phyloP scores from a whole-genome alignment of 306 rosid genomes.

The Ormosia emarginata region DNA sequence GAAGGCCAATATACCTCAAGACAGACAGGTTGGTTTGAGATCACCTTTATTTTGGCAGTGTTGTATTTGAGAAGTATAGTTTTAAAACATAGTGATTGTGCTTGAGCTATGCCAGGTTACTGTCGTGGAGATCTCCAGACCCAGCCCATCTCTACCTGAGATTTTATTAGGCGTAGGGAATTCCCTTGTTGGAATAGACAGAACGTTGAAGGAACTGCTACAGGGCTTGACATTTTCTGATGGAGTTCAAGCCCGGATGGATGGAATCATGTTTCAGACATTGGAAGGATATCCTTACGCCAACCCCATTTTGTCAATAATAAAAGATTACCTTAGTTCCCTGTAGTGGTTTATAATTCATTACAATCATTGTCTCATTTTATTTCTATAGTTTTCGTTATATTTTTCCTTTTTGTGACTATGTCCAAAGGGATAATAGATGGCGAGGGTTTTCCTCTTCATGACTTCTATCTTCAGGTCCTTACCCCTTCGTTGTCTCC shows the following conservation, averaged over 20 bases:
- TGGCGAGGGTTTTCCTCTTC: neutral
- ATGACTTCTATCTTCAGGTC: neutral
- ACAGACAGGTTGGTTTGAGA: slow-evolving; percentile 45
- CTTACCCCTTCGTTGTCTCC: neutral
- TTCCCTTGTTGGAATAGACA: slow-evolving; percentile 61
- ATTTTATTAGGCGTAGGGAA: slow-evolving; percentile 58
- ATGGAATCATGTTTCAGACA: slow-evolving; percentile 71
- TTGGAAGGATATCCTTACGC: slow-evolving; percentile 57
- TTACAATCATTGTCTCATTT: neutral
- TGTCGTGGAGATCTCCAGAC: slow-evolving; percentile 72
- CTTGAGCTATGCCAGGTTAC: slow-evolving; percentile 55
- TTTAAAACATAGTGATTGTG: slow-evolving; percentile 10
- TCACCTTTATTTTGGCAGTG: slow-evolving; percentile 1
- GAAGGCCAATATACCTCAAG: slow-evolving; percentile 91
- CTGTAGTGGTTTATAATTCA: slow-evolving; percentile 32
- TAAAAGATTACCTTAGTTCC: slow-evolving; percentile 65
- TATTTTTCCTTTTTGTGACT: neutral
- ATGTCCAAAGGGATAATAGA: neutral
- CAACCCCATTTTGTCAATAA: slow-evolving; percentile 56
- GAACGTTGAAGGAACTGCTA: slow-evolving; percentile 55
- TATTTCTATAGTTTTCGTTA: neutral
- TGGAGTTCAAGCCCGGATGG: slow-evolving; percentile 93
- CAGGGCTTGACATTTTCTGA: slow-evolving; percentile 55
- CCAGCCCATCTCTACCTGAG: slow-evolving; percentile 65
- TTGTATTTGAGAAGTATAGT: neutral